Base-by-base conservation (phyloP, 352 stramenopile genomes). In the Pythium rhizo-oryzae region DNA sequence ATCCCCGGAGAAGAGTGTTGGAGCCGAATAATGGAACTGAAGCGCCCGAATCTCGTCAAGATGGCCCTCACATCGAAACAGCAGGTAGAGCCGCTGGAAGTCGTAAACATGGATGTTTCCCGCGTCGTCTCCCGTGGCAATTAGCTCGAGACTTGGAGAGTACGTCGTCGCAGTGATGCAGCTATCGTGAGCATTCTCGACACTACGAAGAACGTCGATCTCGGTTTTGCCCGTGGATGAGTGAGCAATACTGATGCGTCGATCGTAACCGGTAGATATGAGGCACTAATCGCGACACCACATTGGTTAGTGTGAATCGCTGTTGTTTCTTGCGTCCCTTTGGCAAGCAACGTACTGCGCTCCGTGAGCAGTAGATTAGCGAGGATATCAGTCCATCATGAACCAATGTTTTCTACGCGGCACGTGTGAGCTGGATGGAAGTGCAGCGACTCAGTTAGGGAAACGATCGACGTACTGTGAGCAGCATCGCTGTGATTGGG, bases 61-160 rank as follows among this genome's bases (percentile, higher is more conserved):
- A 56, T 90, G 82, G 13, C 76, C 79, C 15, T 74, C 69, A 58
- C 84, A 90, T 4, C 71, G 67, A 57, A 89, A 89, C 0, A 80
- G 55, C 35, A 92, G 59, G 15, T 84, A 89, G 16, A 92, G 74
- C 9, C 69, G 75, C 53, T 79, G 69, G 49, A 92, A 87, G 41
- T 92, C 79, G 59, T 91, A 87, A 2, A 92, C 67, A 52, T 89
- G 82, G 35, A 92, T 70, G 51, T 67, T 72, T 13, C 84, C 84
- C 7, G 71, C 16, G 54, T 87, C 78, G 53, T 92, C 84, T 1
- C 77, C 84, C 16, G 84, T 91, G 5, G 80, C 84, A 16, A 92
- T 63, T 21, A 91, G 74, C 15, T 79, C 68, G 0, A 66, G 52
- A 19, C 67, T 62, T 0, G 67, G 64, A 3, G 80, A 89, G 46